These are phyloP conservation scores for Thalassiosira mediterranea DNA, from an alignment of 352 stramenopile species.

Conservation along the genomic window DNA sequence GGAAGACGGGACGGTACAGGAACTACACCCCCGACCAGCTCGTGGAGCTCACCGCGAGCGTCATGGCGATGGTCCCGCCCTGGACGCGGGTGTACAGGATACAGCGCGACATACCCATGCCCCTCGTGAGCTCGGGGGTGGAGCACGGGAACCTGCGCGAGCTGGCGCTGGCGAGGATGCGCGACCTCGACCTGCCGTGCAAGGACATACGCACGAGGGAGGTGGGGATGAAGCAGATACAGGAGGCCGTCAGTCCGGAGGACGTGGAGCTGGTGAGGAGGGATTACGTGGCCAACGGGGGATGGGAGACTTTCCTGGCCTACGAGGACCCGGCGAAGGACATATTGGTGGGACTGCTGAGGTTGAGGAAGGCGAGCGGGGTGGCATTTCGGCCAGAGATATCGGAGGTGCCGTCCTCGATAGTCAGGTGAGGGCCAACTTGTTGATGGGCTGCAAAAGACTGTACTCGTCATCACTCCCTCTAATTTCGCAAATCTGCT, in stretches of 20 bases:
- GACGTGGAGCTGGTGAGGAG: constrained; percentile 95
- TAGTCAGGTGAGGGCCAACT: constrained; percentile 75
- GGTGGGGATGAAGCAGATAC: constrained; percentile 97
- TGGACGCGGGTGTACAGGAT: constrained; percentile 96
- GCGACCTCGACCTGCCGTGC: constrained; percentile 91
- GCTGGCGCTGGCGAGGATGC: constrained; percentile 90
- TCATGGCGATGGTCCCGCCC: constrained; percentile 93
- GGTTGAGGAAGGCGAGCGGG: constrained; percentile 88
- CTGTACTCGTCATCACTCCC: too few relatives aligned
- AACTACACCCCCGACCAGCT: constrained; percentile 89
- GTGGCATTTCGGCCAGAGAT: constrained; percentile 83
- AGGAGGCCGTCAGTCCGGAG: constrained; percentile 90
- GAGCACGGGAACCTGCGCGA: constrained; percentile 96
- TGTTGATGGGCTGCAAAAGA: too few relatives aligned
- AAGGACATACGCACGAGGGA: constrained; percentile 94
- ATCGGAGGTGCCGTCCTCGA: constrained; percentile 76
- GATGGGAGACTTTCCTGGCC: constrained; percentile 96
- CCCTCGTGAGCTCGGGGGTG: constrained; percentile 94
- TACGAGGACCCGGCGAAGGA: constrained; percentile 96
- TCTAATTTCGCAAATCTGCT: too few relatives aligned
- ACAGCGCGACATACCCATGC: constrained; percentile 97
- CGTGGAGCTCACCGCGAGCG: constrained; percentile 90
- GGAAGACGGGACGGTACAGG: constrained; percentile 94
- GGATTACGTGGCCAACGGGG: constrained; percentile 94
- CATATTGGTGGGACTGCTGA: constrained; percentile 94